Evolutionary conservation across 805 yeast genomes (phyloP), one percentile per base, ranked within the genome.

Genomic region (Myxozyma geophila): DNA sequence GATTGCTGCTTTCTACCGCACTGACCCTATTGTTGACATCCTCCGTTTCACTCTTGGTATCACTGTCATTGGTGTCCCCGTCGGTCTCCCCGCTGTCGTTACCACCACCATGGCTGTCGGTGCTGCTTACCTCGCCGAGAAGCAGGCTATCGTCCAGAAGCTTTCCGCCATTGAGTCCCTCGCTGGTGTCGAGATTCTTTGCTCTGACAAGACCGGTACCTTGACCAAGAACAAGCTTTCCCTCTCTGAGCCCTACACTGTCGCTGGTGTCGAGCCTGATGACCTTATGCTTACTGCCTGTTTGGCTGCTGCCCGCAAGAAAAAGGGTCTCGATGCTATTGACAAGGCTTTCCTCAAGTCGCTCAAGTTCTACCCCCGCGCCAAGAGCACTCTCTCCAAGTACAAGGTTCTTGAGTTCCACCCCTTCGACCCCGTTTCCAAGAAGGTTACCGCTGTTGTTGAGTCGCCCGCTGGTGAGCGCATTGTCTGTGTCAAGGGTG

Each of bases 51-150:
- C 96, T 74, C 82, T 92, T 78, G 97, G 96, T 74, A 91, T 92
- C 79, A 92, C 97, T 82, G 91, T 92, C 81, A 87, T 92, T 74
- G 97, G 97, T 88, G 97, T 92, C 74, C 97, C 97, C 80, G 97
- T 92, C 73, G 97, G 97, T 89, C 87, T 92, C 79, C 97, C 97
- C 80, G 97, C 96, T 79, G 98, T 92, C 77, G 97, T 92, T 73
- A 92, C 97, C 84, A 92, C 97, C 75, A 92, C 98, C 79, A 91
- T 92, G 97, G 98, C 98, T 80, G 98, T 92, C 81, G 98, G 98
- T 87, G 98, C 97, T 79, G 97, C 97, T 77, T 90, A 92, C 88
- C 84, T 92, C 77, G 97, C 97, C 75, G 90, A 91, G 86, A 92
- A 91, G 82, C 90, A 90, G 82, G 97, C 97, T 73, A 92, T 92